Conservation (phyloP, 805 yeast species). For the Zygoascus ofunaensis region DNA sequence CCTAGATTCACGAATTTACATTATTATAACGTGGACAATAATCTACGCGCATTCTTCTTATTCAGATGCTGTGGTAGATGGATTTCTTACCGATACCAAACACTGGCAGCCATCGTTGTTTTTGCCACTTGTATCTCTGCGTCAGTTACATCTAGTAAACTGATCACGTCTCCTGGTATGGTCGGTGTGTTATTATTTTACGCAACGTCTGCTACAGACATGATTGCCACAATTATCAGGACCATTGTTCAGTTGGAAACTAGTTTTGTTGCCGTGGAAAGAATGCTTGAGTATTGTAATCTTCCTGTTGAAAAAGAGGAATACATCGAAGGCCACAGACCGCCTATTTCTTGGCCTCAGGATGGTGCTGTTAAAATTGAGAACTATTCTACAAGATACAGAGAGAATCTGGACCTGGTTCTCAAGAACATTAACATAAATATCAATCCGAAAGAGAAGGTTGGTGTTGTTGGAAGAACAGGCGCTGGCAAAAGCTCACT, state of each 20-base stretch:
- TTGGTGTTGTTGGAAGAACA: constrained; percentile 82
- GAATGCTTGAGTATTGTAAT: constrained; percentile 26
- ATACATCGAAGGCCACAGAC: constrained; percentile 51
- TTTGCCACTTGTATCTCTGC: constrained; percentile 71
- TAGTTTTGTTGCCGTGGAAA: constrained; percentile 83
- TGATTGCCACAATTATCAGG: constrained; percentile 83
- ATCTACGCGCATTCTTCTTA: constrained; percentile 76
- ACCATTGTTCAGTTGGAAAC: constrained; percentile 92
- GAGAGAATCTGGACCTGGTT: constrained; percentile 63
- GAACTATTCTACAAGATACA: constrained; percentile 58
- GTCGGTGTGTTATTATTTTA: constrained; percentile 85
- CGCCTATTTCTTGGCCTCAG: constrained; percentile 61
- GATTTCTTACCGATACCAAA: constrained; percentile 83
- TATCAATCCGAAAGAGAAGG: constrained; percentile 66
- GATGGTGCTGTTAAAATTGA: constrained; percentile 55
- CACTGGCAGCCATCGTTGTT: constrained; percentile 72
- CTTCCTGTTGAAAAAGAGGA: constrained; percentile 56
- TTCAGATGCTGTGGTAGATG: constrained; percentile 79
- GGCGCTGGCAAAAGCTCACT: constrained; percentile 87
- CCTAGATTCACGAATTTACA: constrained; percentile 50
- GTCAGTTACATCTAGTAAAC: constrained; percentile 45
- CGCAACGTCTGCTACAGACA: constrained; percentile 75
- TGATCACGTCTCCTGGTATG: constrained; percentile 61
- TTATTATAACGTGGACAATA: constrained; percentile 45
- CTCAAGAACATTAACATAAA: constrained; percentile 53